These are phyloP conservation scores for Colletotrichum theobromicola DNA, from an alignment of 2,329 filamentous ascomycete genomes.

Conservation along the genomic window DNA sequence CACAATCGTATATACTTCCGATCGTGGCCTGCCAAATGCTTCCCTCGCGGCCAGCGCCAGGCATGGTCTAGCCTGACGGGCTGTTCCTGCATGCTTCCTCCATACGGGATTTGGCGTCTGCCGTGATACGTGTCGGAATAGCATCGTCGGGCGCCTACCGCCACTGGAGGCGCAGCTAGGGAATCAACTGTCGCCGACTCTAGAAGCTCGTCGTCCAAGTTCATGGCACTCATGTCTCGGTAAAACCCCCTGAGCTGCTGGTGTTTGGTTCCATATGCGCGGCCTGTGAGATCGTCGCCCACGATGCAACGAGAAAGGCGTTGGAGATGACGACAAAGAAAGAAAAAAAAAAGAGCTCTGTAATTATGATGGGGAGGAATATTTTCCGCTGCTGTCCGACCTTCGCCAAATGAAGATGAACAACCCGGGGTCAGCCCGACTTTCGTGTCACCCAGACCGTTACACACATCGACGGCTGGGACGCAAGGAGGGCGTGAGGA, in stretches of 20 bases:
- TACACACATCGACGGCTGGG: slow-evolving; percentile 5
- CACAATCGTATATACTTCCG: neutral
- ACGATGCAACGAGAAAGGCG: neutral
- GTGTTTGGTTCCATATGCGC: too few species aligned
- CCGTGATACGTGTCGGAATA: slow-evolving; percentile 4
- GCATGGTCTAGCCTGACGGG: neutral
- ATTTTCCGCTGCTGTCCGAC: neutral
- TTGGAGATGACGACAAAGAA: neutral
- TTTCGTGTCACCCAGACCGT: neutral
- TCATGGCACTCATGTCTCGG: neutral
- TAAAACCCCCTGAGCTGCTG: too few species aligned
- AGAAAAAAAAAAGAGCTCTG: neutral
- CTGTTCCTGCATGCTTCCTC: neutral
- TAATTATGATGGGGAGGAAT: neutral
- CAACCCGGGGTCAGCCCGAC: neutral
- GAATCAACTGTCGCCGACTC: neutral
- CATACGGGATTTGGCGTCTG: neutral
- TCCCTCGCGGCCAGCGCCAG: neutral
- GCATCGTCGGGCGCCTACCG: neutral
- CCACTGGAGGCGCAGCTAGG: neutral
- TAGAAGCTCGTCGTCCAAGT: neutral
- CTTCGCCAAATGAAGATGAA: neutral
- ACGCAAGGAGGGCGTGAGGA: neutral
- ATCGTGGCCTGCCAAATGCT: neutral
- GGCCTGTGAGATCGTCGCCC: neutral